Evolutionary conservation across 148 eudicot species (phyloP).

Genomic region (Arctostaphylos glauca): DNA sequence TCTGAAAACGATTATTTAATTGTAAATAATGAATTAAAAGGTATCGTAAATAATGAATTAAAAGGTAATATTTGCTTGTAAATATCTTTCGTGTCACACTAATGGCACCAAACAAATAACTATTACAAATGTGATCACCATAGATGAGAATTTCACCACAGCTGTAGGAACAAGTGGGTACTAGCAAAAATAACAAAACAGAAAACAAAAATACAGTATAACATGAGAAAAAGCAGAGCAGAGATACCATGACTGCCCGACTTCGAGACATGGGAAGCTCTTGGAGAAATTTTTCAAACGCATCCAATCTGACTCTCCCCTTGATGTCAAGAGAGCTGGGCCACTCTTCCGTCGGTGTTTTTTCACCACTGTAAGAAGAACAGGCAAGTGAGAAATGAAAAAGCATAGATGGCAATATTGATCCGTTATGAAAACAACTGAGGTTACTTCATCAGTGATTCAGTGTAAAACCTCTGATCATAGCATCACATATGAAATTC

Average conservation of each 20-base stretch:
- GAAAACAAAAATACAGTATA: slow-evolving; percentile 14
- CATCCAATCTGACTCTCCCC: slow-evolving; percentile 87
- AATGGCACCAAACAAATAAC: background rate
- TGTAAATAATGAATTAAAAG: background rate
- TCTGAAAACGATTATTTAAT: background rate
- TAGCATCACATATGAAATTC: background rate
- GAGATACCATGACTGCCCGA: slow-evolving; percentile 93
- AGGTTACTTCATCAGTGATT: background rate
- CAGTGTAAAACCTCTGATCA: background rate
- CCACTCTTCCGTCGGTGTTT: slow-evolving; percentile 73
- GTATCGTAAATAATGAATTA: background rate
- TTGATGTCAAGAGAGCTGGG: slow-evolving; percentile 70
- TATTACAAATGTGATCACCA: background rate
- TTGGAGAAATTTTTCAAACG: slow-evolving; percentile 83
- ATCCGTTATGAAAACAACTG: slow-evolving; percentile 10
- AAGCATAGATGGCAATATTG: background rate
- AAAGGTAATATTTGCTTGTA: background rate
- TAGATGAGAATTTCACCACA: background rate
- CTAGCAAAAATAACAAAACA: background rate
- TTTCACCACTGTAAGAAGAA: slow-evolving; percentile 75
- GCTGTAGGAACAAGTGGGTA: background rate
- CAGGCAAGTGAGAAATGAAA: slow-evolving; percentile 7
- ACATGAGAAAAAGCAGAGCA: slow-evolving; percentile 18
- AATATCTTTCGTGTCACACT: background rate
- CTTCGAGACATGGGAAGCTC: slow-evolving; percentile 91